Base-by-base conservation (phyloP, 257 asterid species). In the Salvia rosmarinus region DNA sequence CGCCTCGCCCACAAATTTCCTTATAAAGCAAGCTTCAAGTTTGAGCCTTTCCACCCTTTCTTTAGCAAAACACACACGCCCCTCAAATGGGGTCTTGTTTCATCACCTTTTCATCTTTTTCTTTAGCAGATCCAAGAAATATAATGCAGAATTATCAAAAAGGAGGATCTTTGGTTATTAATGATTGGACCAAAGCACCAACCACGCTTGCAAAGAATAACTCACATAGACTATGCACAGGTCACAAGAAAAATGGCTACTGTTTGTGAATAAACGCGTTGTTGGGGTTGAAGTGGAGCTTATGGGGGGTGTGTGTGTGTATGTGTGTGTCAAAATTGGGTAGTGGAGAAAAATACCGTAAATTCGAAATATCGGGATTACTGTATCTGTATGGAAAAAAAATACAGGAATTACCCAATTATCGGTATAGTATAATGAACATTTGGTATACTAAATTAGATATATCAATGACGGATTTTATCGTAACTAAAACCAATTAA, bases 51-150 rank as follows among this genome's bases (percentile, higher is more conserved):
- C 47, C n/a, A 51, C 70, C 57, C 71, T 23, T 35, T 72, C 65
- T 76, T 70, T 55, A 56, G 72, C 82, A 74, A 60, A 72, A 68
- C 49, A 59, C 14, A 72, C 47, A 34, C 56, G 59, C 79, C 71
- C 30, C 68, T 51, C 61, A 70, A 82, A 73, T 59, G 86, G 85
- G 84, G 52, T 37, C 61, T 54, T 6, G 6, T 23, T 4, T 55
- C 37, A 55, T 12, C 67, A 21, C 68, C 37, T 17, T 30, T 57
- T 57, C 70, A 67, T 20, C 40, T 50, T 72, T 17, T 40, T 35
- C 16, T 76, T 75, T 63, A 62, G 79, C 77, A 83, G 84, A 82
- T 84, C 89, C 85, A 68, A 82, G 81, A 82, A 80, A 78, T 85
- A 82, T 80, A 84, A 79, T 82, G 89, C 85, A 64, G 86, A 79